Conservation (phyloP, 805 yeast genomes). For the Candida ponderosae region DNA sequence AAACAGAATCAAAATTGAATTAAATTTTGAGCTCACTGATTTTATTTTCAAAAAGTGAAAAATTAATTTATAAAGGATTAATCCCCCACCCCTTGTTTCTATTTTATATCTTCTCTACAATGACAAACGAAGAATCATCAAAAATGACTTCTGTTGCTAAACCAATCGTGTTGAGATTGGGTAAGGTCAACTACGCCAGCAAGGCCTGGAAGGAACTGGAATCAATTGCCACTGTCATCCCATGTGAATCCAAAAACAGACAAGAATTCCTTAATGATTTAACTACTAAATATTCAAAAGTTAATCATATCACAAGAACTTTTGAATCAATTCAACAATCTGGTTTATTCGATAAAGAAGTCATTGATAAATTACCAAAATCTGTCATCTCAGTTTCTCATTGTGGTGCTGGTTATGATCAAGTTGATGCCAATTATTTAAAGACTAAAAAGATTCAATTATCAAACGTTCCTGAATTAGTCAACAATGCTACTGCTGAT, state of each 20-base stretch:
- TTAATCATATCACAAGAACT: conserved; percentile 40
- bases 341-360: conserved; percentile 60
- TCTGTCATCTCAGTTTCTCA: conserved; percentile 48
- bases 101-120: too few species aligned
- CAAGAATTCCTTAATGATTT: conserved; percentile 28
- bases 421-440: conserved; percentile 50
- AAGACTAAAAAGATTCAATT: conserved; percentile 48
- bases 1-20: too few species aligned
- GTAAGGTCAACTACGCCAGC: conserved; percentile 50
- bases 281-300: conserved; percentile 21
- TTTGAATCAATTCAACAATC: conserved; percentile 42
- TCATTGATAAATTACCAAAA: conserved; percentile 45
- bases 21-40: too few species aligned
- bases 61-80: too few species aligned
- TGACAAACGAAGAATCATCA: background rate
- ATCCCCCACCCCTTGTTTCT: too few species aligned
- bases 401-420: conserved; percentile 75
- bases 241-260: conserved; percentile 31
- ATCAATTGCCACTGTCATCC: conserved; percentile 37
- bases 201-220: conserved; percentile 56
- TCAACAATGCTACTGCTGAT: conserved; percentile 66
- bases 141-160: conserved; percentile 18
- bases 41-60: too few species aligned
- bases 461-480: conserved; percentile 60
- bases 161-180: conserved; percentile 62